Percentiles rank a stretch among this genome's conserved stretches.
phyloP scores from a whole-genome alignment of 2,329 filamentous ascomycete species.

The Parastagonospora nodorum region DNA sequence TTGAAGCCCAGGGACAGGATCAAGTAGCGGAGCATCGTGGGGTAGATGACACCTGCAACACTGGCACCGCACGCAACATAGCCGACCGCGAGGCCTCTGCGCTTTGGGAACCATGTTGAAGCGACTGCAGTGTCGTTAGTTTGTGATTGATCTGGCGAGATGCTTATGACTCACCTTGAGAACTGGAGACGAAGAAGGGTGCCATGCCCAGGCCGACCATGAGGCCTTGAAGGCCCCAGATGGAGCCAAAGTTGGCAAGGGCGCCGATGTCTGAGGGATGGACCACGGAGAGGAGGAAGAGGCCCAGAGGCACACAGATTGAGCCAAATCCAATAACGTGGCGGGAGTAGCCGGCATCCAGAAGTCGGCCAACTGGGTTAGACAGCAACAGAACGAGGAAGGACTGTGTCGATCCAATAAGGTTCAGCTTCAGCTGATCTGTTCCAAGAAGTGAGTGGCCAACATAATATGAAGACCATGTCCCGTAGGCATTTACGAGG shows the following conservation, averaged over 20 bases:
- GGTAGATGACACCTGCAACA: conserved; percentile 54
- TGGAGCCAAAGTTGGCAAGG: conserved; percentile 48
- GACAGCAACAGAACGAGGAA: conserved; percentile 54
- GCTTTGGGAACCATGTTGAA: conserved; percentile 55
- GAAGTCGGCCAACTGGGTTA: conserved; percentile 52
- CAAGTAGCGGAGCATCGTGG: conserved; percentile 53
- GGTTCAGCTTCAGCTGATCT: conserved; percentile 51
- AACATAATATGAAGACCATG: conserved; percentile 56
- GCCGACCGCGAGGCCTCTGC: conserved; percentile 55
- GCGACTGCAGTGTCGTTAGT: conserved; percentile 45
- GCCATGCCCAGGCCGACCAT: conserved; percentile 56
- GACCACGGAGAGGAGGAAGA: conserved; percentile 52
- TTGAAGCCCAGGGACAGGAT: conserved; percentile 52
- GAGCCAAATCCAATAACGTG: conserved; percentile 49
- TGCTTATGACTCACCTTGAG: conserved; percentile 49
- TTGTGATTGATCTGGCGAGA: not conserved
- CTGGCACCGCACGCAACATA: conserved; percentile 58
- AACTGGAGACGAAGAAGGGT: conserved; percentile 59
- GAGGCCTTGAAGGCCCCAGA: conserved; percentile 56
- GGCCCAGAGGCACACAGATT: conserved; percentile 50
- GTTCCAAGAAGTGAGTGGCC: conserved; percentile 49
- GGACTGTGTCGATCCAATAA: conserved; percentile 56
- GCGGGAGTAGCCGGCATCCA: conserved; percentile 54
- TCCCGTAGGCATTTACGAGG: conserved; percentile 57
- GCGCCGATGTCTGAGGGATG: conserved; percentile 45